Evolutionary conservation across 2,329 filamentous ascomycete genomes (phyloP), one percentile per base, ranked within the genome.

Genomic region (Colletotrichum spaethianum): DNA sequence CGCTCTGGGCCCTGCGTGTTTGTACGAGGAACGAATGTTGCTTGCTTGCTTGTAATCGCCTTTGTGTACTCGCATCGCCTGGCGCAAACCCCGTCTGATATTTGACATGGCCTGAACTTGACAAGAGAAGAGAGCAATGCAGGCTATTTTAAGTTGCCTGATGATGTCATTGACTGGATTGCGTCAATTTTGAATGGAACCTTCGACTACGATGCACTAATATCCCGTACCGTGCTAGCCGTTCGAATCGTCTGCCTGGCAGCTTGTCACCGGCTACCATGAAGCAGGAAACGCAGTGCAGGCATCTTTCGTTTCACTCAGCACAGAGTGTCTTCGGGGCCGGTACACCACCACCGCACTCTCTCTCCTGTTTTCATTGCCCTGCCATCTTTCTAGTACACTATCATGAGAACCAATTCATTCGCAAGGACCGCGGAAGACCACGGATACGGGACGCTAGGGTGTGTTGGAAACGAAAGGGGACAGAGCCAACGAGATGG

Each of bases 51-150:
- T n/a, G 44, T 36, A 14, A 31, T 33, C 18, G 44, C 14, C 40
- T 33, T 23, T 36, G 46, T 52, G 26, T 68, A 57, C 56, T 69
- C 50, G 59, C 36, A 20, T 36, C 33, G 61, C 36, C 44, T 33
- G 38, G 28, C 16, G 23, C 18, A 26, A 62, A 40, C 38, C 44
- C 44, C 66, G 20, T 56, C 50, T 50, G 14, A n/a, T 48, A 16
- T 28, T 33, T 40, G 16, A 52, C 31, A 20, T 61, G 33, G 33
- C 50, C 57, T 31, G 64, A 53, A 67, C 31, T 40, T 4, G 23
- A n/a, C n/a, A n/a, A n/a, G n/a, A n/a, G 23, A 12, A 11, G n/a
- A 33, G 33, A 52, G 31, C n/a, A 50, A 38, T 40, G 46, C 61
- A 63, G 18, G n/a, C 36, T 36, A 31, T 31, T 26, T 40, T 18